These are phyloP conservation scores for Conticribra guillardii DNA, from an alignment of 108 stramenopile species.

Conservation along the genomic window DNA sequence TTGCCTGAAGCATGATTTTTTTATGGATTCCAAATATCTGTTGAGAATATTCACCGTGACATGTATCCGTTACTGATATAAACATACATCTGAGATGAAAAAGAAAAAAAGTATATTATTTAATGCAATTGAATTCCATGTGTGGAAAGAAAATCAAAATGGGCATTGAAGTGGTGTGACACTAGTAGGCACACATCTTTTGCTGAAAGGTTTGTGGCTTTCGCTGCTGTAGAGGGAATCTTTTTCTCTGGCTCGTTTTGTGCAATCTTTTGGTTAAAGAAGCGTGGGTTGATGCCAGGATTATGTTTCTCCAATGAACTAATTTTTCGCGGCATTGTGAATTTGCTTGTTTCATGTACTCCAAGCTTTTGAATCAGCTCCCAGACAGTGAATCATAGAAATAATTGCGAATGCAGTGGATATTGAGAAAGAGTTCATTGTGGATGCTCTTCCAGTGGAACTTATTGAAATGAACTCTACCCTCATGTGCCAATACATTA, in stretches of 20 bases:
- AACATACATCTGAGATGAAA: slow-evolving; percentile 94
- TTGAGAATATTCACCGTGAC: slow-evolving; percentile 99
- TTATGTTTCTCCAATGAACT: slow-evolving; percentile 99
- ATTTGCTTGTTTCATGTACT: slow-evolving; percentile 95
- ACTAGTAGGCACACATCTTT: slow-evolving; percentile 86
- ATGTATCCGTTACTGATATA: slow-evolving; percentile 99
- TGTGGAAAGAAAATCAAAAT: slow-evolving; percentile 96
- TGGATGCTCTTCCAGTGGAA: slow-evolving; percentile 97
- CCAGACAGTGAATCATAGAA: slow-evolving; percentile 77
- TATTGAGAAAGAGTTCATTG: slow-evolving; percentile 99
- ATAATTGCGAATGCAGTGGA: slow-evolving; percentile 93
- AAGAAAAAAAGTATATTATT: slow-evolving; percentile 83
- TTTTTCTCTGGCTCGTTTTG: slow-evolving; percentile 99
- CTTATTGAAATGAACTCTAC: slow-evolving; percentile 99
- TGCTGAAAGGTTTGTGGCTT: slow-evolving; percentile 98
- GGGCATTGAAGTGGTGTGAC: slow-evolving; percentile 99
- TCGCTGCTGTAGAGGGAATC: slow-evolving; percentile 99
- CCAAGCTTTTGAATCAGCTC: slow-evolving; percentile 85
- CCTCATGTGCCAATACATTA: slow-evolving; percentile 99
- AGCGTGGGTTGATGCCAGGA: slow-evolving; percentile 99
- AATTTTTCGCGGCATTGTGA: slow-evolving; percentile 96
- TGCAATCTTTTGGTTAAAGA: slow-evolving; percentile 99
- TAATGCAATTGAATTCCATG: slow-evolving; percentile 94
- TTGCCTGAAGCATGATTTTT: slow-evolving; percentile 98
- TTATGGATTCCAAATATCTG: slow-evolving; percentile 99